phyloP scores from a whole-genome alignment of 2,329 filamentous ascomycete genomes.

The Aspergillus persii region DNA sequence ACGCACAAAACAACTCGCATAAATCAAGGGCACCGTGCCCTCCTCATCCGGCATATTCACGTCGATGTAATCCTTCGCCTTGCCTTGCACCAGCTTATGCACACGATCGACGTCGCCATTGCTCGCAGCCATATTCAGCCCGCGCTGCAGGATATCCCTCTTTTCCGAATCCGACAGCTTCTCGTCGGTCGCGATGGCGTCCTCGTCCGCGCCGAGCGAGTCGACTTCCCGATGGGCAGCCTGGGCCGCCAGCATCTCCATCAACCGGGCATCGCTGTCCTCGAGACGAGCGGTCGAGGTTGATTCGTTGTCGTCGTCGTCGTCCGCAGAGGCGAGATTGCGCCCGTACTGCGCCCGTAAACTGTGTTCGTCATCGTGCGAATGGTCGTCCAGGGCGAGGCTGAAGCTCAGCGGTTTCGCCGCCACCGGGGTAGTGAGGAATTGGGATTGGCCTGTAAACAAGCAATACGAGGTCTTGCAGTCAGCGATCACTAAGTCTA shows the following conservation, averaged over 20 bases:
- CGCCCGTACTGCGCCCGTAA: constrained; percentile 34
- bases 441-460: constrained; percentile 81
- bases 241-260: constrained; percentile 95
- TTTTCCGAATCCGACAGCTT: constrained; percentile 76
- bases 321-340: constrained; percentile 18
- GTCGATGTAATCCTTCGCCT: constrained; percentile 73
- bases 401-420: constrained; percentile 84
- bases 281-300: constrained; percentile 55
- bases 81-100: constrained; percentile 69
- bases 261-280: constrained; percentile 82
- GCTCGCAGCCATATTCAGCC: constrained; percentile 90
- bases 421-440: constrained; percentile 80
- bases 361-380: constrained; percentile 62
- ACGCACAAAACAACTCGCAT: constrained; percentile 93
- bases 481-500: neutral
- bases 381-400: constrained; percentile 75
- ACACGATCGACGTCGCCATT: constrained; percentile 89
- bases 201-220: constrained; percentile 72
- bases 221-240: constrained; percentile 74
- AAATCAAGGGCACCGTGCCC: constrained; percentile 93
- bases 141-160: constrained; percentile 75
- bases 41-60: constrained; percentile 89
- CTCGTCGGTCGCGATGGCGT: constrained; percentile 71
- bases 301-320: constrained; percentile 25
- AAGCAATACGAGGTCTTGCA: constrained; percentile 1